These are phyloP conservation scores for Suillus luteus DNA, from an alignment of 768 basidiomycete species.

Conservation along the genomic window DNA sequence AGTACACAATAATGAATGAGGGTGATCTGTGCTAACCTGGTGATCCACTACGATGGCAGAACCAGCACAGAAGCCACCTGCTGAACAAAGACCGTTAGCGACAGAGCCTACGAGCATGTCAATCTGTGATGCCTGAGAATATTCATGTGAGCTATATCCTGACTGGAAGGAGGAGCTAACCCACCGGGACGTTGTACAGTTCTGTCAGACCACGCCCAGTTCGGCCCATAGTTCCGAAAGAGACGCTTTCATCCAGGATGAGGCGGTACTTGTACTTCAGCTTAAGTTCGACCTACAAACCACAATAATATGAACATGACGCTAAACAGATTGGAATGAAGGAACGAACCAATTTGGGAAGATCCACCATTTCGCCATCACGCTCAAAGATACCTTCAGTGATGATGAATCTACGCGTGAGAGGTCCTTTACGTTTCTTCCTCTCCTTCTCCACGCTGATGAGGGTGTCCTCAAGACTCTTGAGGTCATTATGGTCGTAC, in stretches of 20 bases:
- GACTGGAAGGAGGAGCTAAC: conserved; percentile 26
- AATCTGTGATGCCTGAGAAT: conserved; percentile 74
- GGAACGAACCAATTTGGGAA: conserved; percentile 83
- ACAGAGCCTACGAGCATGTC: conserved; percentile 95
- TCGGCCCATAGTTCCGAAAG: conserved; percentile 89
- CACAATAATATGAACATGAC: conserved; percentile 7
- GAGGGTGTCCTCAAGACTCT: conserved; percentile 87
- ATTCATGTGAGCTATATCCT: conserved; percentile 4
- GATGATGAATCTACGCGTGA: conserved; percentile 92
- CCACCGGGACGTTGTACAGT: conserved; percentile 87
- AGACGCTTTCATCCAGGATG: conserved; percentile 91
- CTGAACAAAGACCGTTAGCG: conserved; percentile 78
- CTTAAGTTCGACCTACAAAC: conserved; percentile 84
- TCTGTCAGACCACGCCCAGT: conserved; percentile 96
- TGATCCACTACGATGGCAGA: conserved; percentile 81
- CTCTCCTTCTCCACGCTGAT: conserved; percentile 84
- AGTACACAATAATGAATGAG: background rate
- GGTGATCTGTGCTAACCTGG: conserved; percentile 52
- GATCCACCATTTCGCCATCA: conserved; percentile 88
- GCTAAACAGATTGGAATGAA: background rate
- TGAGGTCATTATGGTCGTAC: conserved; percentile 96
- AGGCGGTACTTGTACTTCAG: conserved; percentile 94
- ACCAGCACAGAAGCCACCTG: conserved; percentile 96
- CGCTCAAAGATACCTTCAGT: conserved; percentile 97
- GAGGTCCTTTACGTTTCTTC: conserved; percentile 75